Base-by-base conservation (phyloP, 108 stramenopile genomes). In the Aurantiochytrium sp. region DNA sequence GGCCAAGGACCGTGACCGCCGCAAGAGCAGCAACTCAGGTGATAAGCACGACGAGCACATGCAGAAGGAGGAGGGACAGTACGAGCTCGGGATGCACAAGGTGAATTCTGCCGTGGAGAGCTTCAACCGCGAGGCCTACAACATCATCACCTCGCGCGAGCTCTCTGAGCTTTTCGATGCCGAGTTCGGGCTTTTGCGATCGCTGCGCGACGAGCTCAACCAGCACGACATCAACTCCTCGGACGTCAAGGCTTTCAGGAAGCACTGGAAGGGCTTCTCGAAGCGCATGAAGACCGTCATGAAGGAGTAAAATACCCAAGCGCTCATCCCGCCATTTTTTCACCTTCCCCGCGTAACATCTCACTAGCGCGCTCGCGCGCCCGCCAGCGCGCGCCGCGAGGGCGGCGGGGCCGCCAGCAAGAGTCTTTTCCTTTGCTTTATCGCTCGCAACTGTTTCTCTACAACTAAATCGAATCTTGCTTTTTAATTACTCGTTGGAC, bases 151-250 rank as follows among this genome's bases (percentile, higher is more conserved):
- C 59, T 65, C 59, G 10, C 6, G 24, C 22, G 59, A 65, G 24
- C 59, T 65, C 24, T 34, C 34, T 2, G 34, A 65, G 6, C 59
- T 65, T 65, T 65, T 65, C 24, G 59, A 65, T 19, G 34, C 32
- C 34, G 59, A 65, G 59, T 65, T 34, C 59, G 2, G 10, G 59
- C 59, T 65, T 34, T 34, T 65, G 32, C 59, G 59, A 30, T 30
- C 59, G 24, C 59, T 65, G 27, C 59, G 59, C 59, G 59, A 65
- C 59, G 59, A 65, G 59, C 59, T 65, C 34, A 65, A 65, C 59
- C 59, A 65, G 59, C 59, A 65, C 19, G 59, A 65, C 34, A 19
- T 65, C 3, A 65, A 34, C 32, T 34, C 27, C 15, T 30, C 32
- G 0, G 59, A 65, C 34, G 59, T 65, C 34, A 65, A 65, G 59